Evolutionary conservation across 768 basidiomycete genomes (phyloP).

Genomic region (Boletellus ananiceps): DNA sequence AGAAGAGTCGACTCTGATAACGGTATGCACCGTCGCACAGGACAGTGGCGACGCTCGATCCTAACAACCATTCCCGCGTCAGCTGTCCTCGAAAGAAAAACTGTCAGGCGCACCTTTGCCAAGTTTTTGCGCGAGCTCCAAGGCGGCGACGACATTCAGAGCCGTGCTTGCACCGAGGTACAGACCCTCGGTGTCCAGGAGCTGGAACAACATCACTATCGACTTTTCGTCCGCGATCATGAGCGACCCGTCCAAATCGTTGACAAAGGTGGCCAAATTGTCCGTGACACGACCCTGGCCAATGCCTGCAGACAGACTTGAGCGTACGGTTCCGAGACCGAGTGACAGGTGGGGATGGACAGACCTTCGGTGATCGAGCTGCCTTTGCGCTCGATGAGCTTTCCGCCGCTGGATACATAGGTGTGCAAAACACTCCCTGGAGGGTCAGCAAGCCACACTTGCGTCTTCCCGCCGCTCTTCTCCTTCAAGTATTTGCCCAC

Average conservation of each 20-base stretch:
- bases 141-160: conserved; percentile 91
- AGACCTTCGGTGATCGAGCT: conserved; percentile 89
- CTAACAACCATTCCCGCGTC: conserved; percentile 34
- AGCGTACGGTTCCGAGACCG: not conserved
- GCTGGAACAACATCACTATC: conserved; percentile 89
- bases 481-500: conserved; percentile 81
- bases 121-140: conserved; percentile 78
- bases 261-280: conserved; percentile 81
- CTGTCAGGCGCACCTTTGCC: conserved; percentile 58
- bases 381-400: conserved; percentile 71
- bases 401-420: conserved; percentile 76
- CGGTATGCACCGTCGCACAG: conserved; percentile 95
- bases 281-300: conserved; percentile 95
- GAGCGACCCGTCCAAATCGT: conserved; percentile 76
- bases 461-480: conserved; percentile 68
- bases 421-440: conserved; percentile 90
- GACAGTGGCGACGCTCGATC: conserved; percentile 81
- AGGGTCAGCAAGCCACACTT: conserved; percentile 95
- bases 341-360: not conserved
- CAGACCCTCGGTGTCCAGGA: conserved; percentile 87
- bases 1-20: conserved; percentile 95
- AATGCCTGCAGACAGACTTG: conserved; percentile 55
- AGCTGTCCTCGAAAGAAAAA: not conserved
- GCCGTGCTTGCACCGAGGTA: conserved; percentile 95
- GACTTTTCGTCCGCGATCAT: conserved; percentile 85